Conservation (phyloP, 2,329 filamentous ascomycete species). For the Rhinocladiella mackenziei region DNA sequence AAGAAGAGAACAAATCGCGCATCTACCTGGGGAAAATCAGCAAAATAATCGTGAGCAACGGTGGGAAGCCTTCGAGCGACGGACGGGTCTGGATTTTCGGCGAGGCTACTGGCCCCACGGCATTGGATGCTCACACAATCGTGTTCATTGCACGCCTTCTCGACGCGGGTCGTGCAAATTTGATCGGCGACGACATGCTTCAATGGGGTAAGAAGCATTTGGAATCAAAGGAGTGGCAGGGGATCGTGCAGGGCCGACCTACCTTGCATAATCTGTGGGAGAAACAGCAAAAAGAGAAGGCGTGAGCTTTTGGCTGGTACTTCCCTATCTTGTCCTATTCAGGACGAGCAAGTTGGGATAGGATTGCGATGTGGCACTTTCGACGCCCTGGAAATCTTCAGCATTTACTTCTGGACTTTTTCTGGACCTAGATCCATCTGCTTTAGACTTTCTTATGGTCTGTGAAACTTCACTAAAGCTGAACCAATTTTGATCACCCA, state of each 20-base stretch:
- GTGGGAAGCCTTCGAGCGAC: neutral
- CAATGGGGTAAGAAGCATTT: conserved; percentile 3
- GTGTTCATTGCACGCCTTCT: conserved; percentile 14
- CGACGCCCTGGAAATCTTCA: no score
- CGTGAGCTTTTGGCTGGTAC: no score
- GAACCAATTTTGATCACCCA: no score
- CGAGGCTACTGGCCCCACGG: conserved; percentile 8
- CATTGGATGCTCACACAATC: conserved; percentile 14
- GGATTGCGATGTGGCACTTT: no score
- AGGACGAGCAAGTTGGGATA: no score
- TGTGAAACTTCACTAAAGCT: no score
- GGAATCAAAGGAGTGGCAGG: neutral
- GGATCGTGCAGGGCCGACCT: conserved; percentile 4
- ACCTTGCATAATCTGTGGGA: conserved; percentile 11
- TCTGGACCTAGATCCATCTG: no score
- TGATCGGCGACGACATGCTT: conserved; percentile 8
- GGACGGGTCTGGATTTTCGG: conserved; percentile 12
- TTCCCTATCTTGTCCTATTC: no score
- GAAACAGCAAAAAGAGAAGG: neutral
- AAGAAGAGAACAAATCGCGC: conserved; percentile 3
- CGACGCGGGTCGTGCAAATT: conserved; percentile 3
- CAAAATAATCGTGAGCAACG: neutral
- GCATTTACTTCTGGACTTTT: no score
- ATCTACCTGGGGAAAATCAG: conserved; percentile 7
- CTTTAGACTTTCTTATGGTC: no score